phyloP scores from a whole-genome alignment of 176 grass and related monocot genomes.

The Panicum miliaceum region DNA sequence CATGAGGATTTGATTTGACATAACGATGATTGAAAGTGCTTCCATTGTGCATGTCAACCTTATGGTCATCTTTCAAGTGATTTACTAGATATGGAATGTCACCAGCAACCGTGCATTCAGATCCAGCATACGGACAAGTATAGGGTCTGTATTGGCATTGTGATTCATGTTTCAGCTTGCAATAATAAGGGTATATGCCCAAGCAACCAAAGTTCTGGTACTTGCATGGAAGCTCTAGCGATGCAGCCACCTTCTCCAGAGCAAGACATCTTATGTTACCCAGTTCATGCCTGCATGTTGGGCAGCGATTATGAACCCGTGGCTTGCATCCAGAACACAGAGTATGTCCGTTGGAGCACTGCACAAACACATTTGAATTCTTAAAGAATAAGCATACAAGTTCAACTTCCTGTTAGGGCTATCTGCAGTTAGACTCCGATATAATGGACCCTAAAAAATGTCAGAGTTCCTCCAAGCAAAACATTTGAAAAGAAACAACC shows the following conservation, averaged over 20 bases:
- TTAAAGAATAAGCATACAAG: not conserved
- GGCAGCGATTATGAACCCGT: constrained; percentile 89
- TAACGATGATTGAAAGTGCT: constrained; percentile 95
- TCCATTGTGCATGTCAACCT: constrained; percentile 96
- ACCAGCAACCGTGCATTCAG: constrained; percentile 85
- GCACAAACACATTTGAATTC: constrained; percentile 36
- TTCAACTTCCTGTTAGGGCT: not conserved
- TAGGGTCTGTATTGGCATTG: constrained; percentile 86
- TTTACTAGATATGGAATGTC: constrained; percentile 79
- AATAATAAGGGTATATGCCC: constrained; percentile 91
- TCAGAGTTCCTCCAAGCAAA: not conserved
- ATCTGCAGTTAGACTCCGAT: not conserved
- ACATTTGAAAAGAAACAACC: constrained; percentile 9
- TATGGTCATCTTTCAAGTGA: constrained; percentile 94
- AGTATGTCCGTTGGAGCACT: constrained; percentile 97
- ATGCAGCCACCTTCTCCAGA: constrained; percentile 86
- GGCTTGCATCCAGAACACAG: constrained; percentile 92
- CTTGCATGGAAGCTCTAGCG: constrained; percentile 90
- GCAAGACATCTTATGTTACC: constrained; percentile 97
- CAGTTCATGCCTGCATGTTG: constrained; percentile 91
- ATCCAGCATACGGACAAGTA: constrained; percentile 89
- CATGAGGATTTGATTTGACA: constrained; percentile 90
- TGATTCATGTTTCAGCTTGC: constrained; percentile 93
- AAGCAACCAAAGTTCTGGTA: constrained; percentile 89
- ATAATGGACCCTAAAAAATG: constrained; percentile 1